Evolutionary conservation across 495 filamentous ascomycete genomes (phyloP).

Genomic region (Xanthoparmelia taractica): DNA sequence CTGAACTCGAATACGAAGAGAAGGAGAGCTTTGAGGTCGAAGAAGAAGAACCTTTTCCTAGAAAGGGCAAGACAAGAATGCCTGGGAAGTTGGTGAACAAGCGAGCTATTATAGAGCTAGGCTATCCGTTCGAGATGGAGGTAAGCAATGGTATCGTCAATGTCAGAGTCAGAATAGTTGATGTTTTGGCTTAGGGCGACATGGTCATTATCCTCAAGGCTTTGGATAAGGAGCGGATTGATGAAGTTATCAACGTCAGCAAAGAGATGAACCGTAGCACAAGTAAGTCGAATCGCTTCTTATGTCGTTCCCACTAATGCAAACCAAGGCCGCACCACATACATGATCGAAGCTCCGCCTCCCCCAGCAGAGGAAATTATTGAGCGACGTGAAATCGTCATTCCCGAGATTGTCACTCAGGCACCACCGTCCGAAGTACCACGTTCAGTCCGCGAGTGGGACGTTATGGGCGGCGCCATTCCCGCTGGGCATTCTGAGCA

Average conservation of each 20-base stretch:
- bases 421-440: slow-evolving; percentile 23
- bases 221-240: slow-evolving; percentile 80
- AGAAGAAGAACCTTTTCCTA: slow-evolving; percentile 54
- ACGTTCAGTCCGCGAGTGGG: slow-evolving; percentile 29
- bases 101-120: slow-evolving; percentile 69
- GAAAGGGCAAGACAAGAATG: slow-evolving; percentile 82
- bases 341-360: slow-evolving; percentile 37
- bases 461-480: slow-evolving; percentile 22
- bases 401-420: slow-evolving; percentile 24
- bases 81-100: slow-evolving; percentile 67
- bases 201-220: slow-evolving; percentile 72
- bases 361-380: slow-evolving; percentile 34
- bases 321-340: slow-evolving; percentile 27
- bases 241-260: slow-evolving; percentile 75
- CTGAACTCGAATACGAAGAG: slow-evolving; percentile 32
- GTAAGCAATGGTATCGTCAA: slow-evolving; percentile 37
- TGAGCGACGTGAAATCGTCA: slow-evolving; percentile 29
- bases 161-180: not conserved
- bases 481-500: slow-evolving; percentile 14
- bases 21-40: slow-evolving; percentile 25
- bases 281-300: slow-evolving; percentile 29
- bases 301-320: not conserved
- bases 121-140: slow-evolving; percentile 82
- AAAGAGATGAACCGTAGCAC: slow-evolving; percentile 46
- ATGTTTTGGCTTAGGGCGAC: slow-evolving; percentile 48